Base-by-base conservation (phyloP, 2,329 filamentous ascomycete genomes). In the Hawksworthiomyces lignivorus region DNA sequence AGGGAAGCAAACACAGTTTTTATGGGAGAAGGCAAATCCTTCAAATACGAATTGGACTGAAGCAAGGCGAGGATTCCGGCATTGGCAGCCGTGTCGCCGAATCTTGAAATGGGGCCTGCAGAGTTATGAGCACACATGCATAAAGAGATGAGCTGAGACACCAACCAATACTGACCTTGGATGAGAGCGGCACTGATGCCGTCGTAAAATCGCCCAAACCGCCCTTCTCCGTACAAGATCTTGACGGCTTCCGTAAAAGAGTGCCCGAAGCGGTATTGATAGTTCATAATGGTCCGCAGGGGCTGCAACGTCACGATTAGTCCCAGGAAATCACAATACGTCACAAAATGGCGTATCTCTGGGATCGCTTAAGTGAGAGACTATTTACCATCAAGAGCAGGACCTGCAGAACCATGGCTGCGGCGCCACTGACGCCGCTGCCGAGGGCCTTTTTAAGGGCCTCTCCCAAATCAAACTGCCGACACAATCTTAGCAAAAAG, bases 251-350 rank as follows among this genome's bases (percentile, higher is more conserved):
- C 38, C 4, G 57, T 59, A 41, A 71, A 70, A 0, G 62, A 57
- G 0, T 59, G 62, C 2, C 68, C 68, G 29, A 63, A 67, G 3
- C 68, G 67, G 40, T 71, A 71, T 45, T 71, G 68, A 33, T 70
- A 71, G 52, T 71, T 71, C 68, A 71, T 71, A 11, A 70, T 67
- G 0, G 68, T 71, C 5, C 68, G 61, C 4, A 71, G 54, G 4
- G 68, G 68, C 67, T 70, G 35, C 4, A 15, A 12, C 6, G 17
- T 11, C 2, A 1, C 3, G 7, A 21, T n/a, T 15, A 37, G 20
- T 37, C 5, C 10, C 48, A n/a, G 8, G n/a, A n/a, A n/a, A n/a
- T n/a, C n/a, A n/a, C n/a, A n/a, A n/a, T n/a, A n/a, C n/a, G n/a
- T n/a, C n/a, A n/a, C n/a, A n/a, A n/a, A n/a, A n/a, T n/a, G n/a